Evolutionary conservation across 108 stramenopile species (phyloP), one percentile per base, ranked within the genome.

Genomic region (Pseudonitzschia multiseries): DNA sequence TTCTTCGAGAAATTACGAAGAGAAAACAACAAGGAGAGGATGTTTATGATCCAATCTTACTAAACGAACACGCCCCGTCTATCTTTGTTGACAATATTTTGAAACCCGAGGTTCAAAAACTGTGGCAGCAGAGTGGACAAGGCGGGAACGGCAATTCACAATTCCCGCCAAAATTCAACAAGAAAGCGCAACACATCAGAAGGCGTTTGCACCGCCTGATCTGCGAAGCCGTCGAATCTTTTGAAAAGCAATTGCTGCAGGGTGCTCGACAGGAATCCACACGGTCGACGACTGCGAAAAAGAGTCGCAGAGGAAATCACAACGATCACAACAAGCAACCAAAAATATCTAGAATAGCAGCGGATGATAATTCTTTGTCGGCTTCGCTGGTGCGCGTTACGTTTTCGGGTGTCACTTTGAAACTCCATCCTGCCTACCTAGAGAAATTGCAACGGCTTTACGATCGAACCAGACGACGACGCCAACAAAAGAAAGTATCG

Each of bases 391-490:
- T 53, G 17, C 44, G 57, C 56, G 75, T 90, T 31, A 72, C 83
- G 6, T 84, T 71, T 75, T 73, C 79, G n/a, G 92, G 92, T 9
- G 67, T 89, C 8, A 81, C 84, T 9, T 72, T 93, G 29, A 74
- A 72, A 59, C 76, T 93, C 28, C 87, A 89, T 64, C 70, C 76
- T n/a, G 54, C 68, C 18, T 89, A 93, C 71, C 73, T 76, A 57
- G 73, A 80, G 57, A 93, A 93, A 71, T 69, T 93, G 51, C 74
- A 86, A 61, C 46, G 59, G 22, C 56, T 93, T 43, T 90, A 79
- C 69, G 74, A 81, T 63, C 65, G 76, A 5, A 65, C 71, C 10
- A 43, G 73, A 48, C 8, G 43, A 65, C 32, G 33, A 42, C 41
- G 33, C 20, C 43, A 0, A 36, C 29, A 62, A 61, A 14, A 2